Evolutionary conservation across 2,329 filamentous ascomycete species (phyloP).

Genomic region (Alternaria dauci): DNA sequence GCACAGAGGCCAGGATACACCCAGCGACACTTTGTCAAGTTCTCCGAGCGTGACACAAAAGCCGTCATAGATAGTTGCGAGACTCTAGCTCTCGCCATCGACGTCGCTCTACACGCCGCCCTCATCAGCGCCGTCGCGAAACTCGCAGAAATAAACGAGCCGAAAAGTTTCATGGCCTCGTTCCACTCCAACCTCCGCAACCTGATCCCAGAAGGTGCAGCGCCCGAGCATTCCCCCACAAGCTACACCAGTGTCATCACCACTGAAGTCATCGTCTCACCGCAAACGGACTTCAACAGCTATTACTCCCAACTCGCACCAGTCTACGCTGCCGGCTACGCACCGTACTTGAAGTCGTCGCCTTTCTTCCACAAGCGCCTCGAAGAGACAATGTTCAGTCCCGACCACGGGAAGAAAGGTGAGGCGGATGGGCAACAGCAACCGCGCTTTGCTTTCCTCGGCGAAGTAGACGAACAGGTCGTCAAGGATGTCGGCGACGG

Average conservation of each 20-base stretch:
- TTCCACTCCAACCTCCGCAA: constrained; percentile 35
- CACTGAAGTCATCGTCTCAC: constrained; percentile 31
- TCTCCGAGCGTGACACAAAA: constrained; percentile 20
- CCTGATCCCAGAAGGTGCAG: constrained; percentile 27
- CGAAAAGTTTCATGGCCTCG: constrained; percentile 33
- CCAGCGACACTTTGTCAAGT: constrained; percentile 12
- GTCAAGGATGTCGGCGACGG: constrained; percentile 22
- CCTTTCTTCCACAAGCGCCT: constrained; percentile 32
- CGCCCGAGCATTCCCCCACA: constrained; percentile 28
- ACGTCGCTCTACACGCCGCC: constrained; percentile 26
- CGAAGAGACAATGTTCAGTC: constrained; percentile 12
- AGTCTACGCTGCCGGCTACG: constrained; percentile 29
- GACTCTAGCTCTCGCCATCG: constrained; percentile 15
- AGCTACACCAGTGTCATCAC: constrained; percentile 32
- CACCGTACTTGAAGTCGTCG: constrained; percentile 28
- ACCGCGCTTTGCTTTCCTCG: constrained; percentile 30
- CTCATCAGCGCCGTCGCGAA: constrained; percentile 26
- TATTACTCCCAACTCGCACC: constrained; percentile 32
- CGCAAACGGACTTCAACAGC: constrained; percentile 21
- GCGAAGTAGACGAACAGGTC: constrained; percentile 30
- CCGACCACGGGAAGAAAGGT: constrained; percentile 10
- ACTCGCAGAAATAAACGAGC: constrained; percentile 22
- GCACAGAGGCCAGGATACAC: constrained; percentile 17
- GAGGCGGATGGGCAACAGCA: constrained; percentile 24
- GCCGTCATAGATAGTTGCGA: constrained; percentile 21